Percentiles rank a stretch among this genome's conserved stretches.
phyloP scores from a whole-genome alignment of 768 basidiomycete genomes.

The Suillus americanus region DNA sequence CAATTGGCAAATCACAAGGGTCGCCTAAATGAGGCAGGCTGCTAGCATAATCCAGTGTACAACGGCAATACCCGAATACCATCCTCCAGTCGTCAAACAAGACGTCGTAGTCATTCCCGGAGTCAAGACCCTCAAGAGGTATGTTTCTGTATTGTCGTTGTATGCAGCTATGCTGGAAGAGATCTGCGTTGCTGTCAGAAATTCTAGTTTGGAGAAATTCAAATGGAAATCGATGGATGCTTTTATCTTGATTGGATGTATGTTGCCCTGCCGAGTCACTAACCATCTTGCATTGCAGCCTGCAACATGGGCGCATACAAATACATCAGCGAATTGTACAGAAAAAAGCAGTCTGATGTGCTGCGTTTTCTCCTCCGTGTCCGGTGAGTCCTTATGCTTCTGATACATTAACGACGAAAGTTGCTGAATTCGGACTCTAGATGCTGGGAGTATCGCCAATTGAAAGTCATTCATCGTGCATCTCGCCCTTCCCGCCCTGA shows the following conservation, averaged over 20 bases:
- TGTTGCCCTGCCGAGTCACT: conserved; percentile 14
- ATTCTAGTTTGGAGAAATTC: neutral
- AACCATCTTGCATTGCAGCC: conserved; percentile 28
- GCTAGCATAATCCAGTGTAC: conserved; percentile 13
- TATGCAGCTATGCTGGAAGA: conserved; percentile 2
- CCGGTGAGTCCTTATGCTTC: conserved; percentile 50
- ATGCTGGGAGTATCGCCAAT: conserved; percentile 98
- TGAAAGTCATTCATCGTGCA: conserved; percentile 97
- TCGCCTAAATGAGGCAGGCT: neutral
- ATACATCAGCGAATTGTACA: conserved; percentile 96
- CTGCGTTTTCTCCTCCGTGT: conserved; percentile 98
- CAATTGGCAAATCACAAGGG: neutral
- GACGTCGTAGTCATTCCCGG: conserved; percentile 8
- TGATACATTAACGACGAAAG: neutral
- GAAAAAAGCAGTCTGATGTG: conserved; percentile 97
- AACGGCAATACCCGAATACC: conserved; percentile 25
- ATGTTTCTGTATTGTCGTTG: conserved; percentile 15
- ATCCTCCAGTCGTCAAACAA: conserved; percentile 3
- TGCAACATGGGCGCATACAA: conserved; percentile 91
- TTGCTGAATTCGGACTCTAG: conserved; percentile 36
- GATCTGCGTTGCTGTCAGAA: neutral
- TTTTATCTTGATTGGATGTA: conserved; percentile 14
- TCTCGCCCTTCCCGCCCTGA: conserved; percentile 98
- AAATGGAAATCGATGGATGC: conserved; percentile 9
- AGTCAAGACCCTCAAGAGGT: conserved; percentile 30